Conservation (phyloP, 2,329 filamentous ascomycete genomes). For the Dactylellina parvicollis region DNA sequence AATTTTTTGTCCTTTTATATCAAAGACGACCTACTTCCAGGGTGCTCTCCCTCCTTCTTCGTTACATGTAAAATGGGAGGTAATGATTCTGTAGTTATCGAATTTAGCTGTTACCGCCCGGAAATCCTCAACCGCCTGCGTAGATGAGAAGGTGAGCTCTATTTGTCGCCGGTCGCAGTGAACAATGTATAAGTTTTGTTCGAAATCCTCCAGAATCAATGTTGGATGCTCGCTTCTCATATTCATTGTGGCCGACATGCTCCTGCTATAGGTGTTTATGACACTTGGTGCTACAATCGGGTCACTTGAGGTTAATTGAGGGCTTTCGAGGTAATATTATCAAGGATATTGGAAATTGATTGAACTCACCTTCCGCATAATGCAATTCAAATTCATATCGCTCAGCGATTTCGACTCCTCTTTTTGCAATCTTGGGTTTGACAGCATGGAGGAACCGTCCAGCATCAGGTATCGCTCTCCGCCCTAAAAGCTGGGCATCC, state of each 20-base stretch:
- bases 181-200: conserved; percentile 3
- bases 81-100: background rate
- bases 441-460: conserved; percentile 2
- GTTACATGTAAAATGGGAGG: conserved; percentile 20
- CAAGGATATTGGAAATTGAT: no score
- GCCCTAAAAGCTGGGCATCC: background rate
- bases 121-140: background rate
- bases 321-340: no score
- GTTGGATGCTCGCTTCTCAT: conserved; percentile 4
- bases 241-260: conserved; percentile 8
- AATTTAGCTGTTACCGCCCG: background rate
- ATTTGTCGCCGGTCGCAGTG: conserved; percentile 5
- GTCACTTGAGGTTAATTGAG: background rate
- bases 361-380: conserved; percentile 1
- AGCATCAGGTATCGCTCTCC: background rate
- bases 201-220: conserved; percentile 18
- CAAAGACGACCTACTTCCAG: conserved; percentile 18
- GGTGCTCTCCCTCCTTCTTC: conserved; percentile 1
- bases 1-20: no score
- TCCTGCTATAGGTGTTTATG: background rate
- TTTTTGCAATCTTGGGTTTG: conserved; percentile 1
- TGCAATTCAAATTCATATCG: conserved; percentile 9
- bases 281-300: background rate
- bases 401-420: background rate
- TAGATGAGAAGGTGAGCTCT: conserved; percentile 1